Percentiles rank a stretch among this genome's conserved stretches.
Conservation (phyloP, 2,329 filamentous ascomycete species). For the Pezicula neosporulosa region DNA sequence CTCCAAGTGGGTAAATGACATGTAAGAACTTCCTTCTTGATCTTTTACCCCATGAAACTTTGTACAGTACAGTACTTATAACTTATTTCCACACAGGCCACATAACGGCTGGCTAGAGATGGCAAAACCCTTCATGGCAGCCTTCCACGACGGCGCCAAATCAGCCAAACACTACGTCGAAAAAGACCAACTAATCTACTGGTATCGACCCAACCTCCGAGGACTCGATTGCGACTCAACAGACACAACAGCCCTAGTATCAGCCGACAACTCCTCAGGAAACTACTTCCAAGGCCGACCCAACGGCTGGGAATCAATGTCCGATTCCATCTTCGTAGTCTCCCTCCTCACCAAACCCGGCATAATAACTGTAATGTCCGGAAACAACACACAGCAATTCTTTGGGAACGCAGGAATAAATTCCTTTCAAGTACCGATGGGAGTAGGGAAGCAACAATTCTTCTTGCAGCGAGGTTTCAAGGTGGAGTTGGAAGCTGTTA, state of each 20-base stretch:
- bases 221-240: constrained; percentile 28
- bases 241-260: constrained; percentile 26
- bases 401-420: constrained; percentile 15
- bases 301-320: constrained; percentile 27
- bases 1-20: constrained; percentile 34
- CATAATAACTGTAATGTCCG: constrained; percentile 25
- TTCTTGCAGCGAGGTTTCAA: constrained; percentile 9
- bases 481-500: constrained; percentile 12
- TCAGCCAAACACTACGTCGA: constrained; percentile 12
- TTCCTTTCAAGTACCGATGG: constrained; percentile 14
- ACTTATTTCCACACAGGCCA: no score
- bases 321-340: constrained; percentile 20
- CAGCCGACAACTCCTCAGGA: constrained; percentile 13
- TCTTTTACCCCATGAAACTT: no score
- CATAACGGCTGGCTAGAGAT: constrained; percentile 44
- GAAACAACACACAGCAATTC: constrained; percentile 16
- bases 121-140: constrained; percentile 19
- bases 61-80: no score
- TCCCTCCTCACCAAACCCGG: constrained; percentile 24
- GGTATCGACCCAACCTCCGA: constrained; percentile 33
- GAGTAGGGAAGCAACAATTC: constrained; percentile 16
- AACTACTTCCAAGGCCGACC: constrained; percentile 20
- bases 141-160: constrained; percentile 10
- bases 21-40: no score
- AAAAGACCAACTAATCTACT: constrained; percentile 32